Base-by-base conservation (phyloP, 2,329 filamentous ascomycete species). In the Didymella keratinophila region DNA sequence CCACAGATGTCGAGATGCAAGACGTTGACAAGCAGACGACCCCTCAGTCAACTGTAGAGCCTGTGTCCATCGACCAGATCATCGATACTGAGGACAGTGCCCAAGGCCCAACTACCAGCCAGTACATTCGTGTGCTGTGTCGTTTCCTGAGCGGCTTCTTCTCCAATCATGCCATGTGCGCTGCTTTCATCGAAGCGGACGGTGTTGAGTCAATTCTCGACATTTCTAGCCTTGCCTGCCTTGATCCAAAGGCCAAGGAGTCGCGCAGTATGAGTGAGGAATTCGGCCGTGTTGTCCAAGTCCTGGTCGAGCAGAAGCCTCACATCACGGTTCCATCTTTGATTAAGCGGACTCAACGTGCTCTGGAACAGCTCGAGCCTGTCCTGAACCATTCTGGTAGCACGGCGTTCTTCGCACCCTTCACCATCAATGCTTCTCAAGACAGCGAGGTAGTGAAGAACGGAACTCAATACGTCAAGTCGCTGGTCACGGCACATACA, bases 121-220 rank as follows among this genome's bases (percentile, higher is more conserved):
- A 49, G 84, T 97, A 94, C 71, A 84, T 97, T 56, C 87, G 86
- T 69, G 90, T 90, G 23, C 81, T 92, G 36, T 85, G 89, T 59
- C 89, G 87, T 48, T 99, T 99, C 74, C 78, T 99, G 44, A 80
- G 82, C 37, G 86, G 89, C 1, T 94, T 95, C 73, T 86, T 95
- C 58, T 85, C 86, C 62, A 96, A 96, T 70, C 82, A 85, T 56
- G 83, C 83, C 32, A 84, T 96, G 67, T 93, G 90, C 75, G 80
- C 83, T 18, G 84, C 85, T 23, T 94, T 97, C 70, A 87, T 95
- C 62, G 86, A 90, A 53, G 84, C 85, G 48, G 92, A 93, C 56
- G 95, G 92, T 7, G 87, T 94, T 23, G 92, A 97, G 74, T 83
- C 90, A 49, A 82, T 98, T 20, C 82, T 99, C 52, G 92, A 97